phyloP scores from a whole-genome alignment of 768 basidiomycete species.

The Naganishia onofrii region DNA sequence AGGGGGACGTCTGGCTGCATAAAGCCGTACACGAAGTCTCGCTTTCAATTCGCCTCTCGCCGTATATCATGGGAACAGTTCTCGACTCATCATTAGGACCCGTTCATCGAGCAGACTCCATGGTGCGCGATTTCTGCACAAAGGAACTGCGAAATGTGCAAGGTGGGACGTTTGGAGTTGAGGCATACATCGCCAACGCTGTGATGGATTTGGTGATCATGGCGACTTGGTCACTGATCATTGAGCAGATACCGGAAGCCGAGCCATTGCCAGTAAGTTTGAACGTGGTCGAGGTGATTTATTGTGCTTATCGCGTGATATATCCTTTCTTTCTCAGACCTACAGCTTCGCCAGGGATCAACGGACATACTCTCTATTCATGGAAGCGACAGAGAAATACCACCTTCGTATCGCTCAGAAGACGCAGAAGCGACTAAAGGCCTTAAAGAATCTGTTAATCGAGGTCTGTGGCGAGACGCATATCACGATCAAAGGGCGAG shows the following conservation, averaged over 20 bases:
- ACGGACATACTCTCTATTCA: conserved; percentile 56
- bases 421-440: conserved; percentile 59
- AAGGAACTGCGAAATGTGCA: conserved; percentile 66
- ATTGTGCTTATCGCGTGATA: neutral
- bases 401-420: conserved; percentile 56
- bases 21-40: conserved; percentile 67
- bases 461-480: conserved; percentile 66
- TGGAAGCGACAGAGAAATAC: conserved; percentile 55
- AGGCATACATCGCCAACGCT: conserved; percentile 69
- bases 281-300: neutral
- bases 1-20: conserved; percentile 86
- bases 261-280: conserved; percentile 69
- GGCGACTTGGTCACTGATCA: conserved; percentile 70
- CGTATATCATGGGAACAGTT: conserved; percentile 29
- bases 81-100: conserved; percentile 57
- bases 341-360: conserved; percentile 93
- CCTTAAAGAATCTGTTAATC: conserved; percentile 67
- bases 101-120: conserved; percentile 68
- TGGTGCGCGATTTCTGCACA: conserved; percentile 83
- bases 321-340: conserved; percentile 56
- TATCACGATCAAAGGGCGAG: conserved; percentile 67
- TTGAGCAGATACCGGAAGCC: conserved; percentile 57
- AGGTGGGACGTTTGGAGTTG: conserved; percentile 68
- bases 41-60: conserved; percentile 58
- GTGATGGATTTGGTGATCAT: conserved; percentile 78